Evolutionary conservation across 768 basidiomycete genomes (phyloP).

Genomic region (Collybia sordida): DNA sequence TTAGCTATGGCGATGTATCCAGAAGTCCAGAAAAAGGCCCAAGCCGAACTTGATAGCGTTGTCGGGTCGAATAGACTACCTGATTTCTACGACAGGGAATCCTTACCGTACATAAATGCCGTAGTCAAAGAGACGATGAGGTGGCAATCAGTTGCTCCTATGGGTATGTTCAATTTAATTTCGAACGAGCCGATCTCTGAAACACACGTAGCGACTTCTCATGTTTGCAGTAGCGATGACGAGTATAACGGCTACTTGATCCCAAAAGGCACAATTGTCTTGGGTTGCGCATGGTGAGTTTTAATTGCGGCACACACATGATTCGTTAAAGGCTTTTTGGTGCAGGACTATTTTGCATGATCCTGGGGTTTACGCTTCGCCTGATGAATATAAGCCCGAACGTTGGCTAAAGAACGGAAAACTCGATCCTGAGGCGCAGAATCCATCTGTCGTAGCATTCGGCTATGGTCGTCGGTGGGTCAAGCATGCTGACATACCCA

Average conservation of each 20-base stretch:
- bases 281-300: slow-evolving; percentile 12
- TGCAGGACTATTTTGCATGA: slow-evolving; percentile 2
- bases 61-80: slow-evolving; percentile 29
- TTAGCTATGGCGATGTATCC: slow-evolving; percentile 29
- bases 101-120: slow-evolving; percentile 28
- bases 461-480: slow-evolving; percentile 7
- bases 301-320: neutral
- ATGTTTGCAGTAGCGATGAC: slow-evolving; percentile 1
- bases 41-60: slow-evolving; percentile 30
- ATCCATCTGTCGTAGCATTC: slow-evolving; percentile 2
- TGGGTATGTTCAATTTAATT: slow-evolving; percentile 18
- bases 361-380: neutral
- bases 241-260: slow-evolving; percentile 2
- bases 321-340: neutral
- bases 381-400: slow-evolving; percentile 6
- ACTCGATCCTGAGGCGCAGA: neutral
- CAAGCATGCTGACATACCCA: neutral
- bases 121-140: slow-evolving; percentile 29
- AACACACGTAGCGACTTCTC: neutral
- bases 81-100: slow-evolving; percentile 22
- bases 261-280: slow-evolving; percentile 2
- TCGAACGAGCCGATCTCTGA: neutral
- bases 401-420: slow-evolving; percentile 7
- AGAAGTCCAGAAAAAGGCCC: slow-evolving; percentile 27
- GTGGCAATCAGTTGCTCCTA: slow-evolving; percentile 24